phyloP scores from a whole-genome alignment of 2,329 filamentous ascomycete genomes.

The Cadophora luteo-olivacea region DNA sequence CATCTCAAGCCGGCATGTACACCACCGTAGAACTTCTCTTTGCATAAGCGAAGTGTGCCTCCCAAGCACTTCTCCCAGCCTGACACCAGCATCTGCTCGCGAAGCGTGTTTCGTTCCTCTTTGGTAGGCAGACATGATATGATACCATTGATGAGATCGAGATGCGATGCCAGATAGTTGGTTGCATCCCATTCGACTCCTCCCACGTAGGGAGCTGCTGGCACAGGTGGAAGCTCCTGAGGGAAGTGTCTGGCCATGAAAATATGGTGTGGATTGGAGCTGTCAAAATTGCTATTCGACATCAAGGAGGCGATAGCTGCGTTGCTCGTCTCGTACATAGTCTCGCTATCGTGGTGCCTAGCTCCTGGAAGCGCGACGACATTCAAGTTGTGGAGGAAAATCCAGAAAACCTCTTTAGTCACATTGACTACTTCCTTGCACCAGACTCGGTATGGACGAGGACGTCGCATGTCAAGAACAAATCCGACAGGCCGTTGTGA shows the following conservation, averaged over 20 bases:
- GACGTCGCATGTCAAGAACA: constrained; percentile 85
- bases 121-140: constrained; percentile 77
- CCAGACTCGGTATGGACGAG: constrained; percentile 92
- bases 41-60: constrained; percentile 84
- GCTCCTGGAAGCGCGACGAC: constrained; percentile 70
- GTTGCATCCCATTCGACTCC: constrained; percentile 99
- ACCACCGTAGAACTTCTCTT: constrained; percentile 95
- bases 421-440: constrained; percentile 91
- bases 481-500: constrained; percentile 81
- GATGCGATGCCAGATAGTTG: constrained; percentile 90
- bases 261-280: constrained; percentile 52
- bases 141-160: constrained; percentile 92
- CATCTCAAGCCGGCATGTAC: constrained; percentile 89
- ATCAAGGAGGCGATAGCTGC: constrained; percentile 37
- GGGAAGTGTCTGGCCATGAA: constrained; percentile 81
- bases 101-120: constrained; percentile 76
- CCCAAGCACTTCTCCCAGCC: constrained; percentile 94
- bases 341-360: constrained; percentile 39
- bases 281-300: constrained; percentile 44
- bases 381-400: constrained; percentile 94
- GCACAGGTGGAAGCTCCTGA: constrained; percentile 84
- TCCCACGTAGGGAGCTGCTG: constrained; percentile 93
- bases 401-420: constrained; percentile 99
- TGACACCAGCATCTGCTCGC: constrained; percentile 78
- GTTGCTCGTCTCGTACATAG: constrained; percentile 36